Base-by-base conservation (phyloP, 2,329 filamentous ascomycete genomes). In the Hypoxylon sp. region DNA sequence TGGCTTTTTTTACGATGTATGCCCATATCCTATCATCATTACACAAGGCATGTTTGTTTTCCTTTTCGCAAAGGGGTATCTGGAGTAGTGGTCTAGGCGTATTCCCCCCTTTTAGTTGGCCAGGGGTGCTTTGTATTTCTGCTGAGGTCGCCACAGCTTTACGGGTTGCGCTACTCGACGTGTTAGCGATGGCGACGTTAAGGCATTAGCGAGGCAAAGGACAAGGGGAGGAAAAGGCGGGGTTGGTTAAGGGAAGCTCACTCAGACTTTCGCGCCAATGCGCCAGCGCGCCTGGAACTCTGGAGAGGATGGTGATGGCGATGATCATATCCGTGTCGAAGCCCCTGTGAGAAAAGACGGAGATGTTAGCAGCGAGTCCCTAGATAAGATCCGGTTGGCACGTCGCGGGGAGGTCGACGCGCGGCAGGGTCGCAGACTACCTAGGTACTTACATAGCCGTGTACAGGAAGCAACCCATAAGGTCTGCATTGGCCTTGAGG, bases 381-480 rank as follows among this genome's bases (percentile, higher is more conserved):
- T n/a, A 19, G 15, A 22, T 10, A 19, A 32, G 41, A 30, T 34
- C 50, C 8, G 50, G 50, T 43, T 43, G 13, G 39, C 32, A 41
- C n/a, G 24, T 30, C 22, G 19, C 34, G 6, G n/a, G 6, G n/a
- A 41, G 34, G n/a, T 11, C 10, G 49, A 37, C n/a, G n/a, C 19
- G 20, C 15, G 49, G 11, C 2, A 26, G 17, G 24, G 51, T 56
- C 8, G 28, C 48, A 68, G n/a, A n/a, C 69, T 68, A 70, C 69
- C n/a, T n/a, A n/a, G n/a, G n/a, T 26, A 26, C 24, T 68, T 48
- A 72, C 71, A 81, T 73, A 3, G 74, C 79, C 0, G 75, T 78
- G 58, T 79, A 81, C 11, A 80, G 71, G 50, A 82, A 81, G 58
- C 75, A 75, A 4, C 77, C 78, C 64, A 78, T 81, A n/a, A 82